These are phyloP conservation scores for Solanum chmielewskii DNA, from an alignment of 257 asterid species.

Conservation along the genomic window DNA sequence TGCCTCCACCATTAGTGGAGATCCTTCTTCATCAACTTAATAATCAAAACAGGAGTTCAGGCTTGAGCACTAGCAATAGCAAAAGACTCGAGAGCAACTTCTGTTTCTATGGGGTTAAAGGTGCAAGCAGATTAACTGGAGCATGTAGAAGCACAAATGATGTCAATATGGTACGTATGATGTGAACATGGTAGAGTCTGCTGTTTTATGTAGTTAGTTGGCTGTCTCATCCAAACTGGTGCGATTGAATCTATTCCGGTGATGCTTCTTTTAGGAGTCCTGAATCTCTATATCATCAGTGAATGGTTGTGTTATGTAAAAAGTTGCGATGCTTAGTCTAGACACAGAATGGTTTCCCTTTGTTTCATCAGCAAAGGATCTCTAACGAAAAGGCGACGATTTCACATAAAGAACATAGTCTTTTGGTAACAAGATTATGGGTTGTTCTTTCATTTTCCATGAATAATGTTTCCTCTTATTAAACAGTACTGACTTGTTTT, in stretches of 20 bases:
- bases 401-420: background rate
- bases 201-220: background rate
- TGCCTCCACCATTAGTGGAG: conserved; percentile 23
- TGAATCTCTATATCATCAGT: background rate
- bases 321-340: background rate
- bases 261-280: conserved; percentile 6
- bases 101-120: conserved; percentile 6
- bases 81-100: conserved; percentile 46
- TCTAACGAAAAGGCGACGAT: background rate
- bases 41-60: conserved; percentile 34
- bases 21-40: conserved; percentile 27
- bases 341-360: conserved; percentile 23
- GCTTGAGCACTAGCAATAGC: conserved; percentile 43
- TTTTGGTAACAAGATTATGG: background rate
- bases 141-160: conserved; percentile 6
- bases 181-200: conserved; percentile 8
- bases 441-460: background rate
- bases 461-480: background rate
- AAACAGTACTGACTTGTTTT: background rate
- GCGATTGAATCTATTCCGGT: conserved; percentile 6
- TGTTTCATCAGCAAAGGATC: conserved; percentile 28
- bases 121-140: background rate
- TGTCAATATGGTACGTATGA: background rate
- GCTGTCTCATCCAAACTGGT: conserved; percentile 2
- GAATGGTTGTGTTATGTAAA: conserved; percentile 35